Evolutionary conservation across 495 filamentous ascomycete species (phyloP), one percentile per base, ranked within the genome.

Genomic region (Astrothelium macrocarpum): DNA sequence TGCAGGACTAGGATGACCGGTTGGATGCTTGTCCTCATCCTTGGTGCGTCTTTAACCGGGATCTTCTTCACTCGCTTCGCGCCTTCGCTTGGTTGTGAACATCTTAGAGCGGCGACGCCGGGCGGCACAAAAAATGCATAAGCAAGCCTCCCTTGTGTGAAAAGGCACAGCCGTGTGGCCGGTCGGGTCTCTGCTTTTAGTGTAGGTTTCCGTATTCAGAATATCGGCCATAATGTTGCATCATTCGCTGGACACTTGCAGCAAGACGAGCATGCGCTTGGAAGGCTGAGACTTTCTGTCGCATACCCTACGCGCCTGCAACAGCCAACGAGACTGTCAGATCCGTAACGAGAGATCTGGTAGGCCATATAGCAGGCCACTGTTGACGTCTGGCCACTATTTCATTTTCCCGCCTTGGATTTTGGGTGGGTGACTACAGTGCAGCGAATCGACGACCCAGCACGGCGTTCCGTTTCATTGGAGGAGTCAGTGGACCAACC

Each of bases 91-190:
- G 49, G 25, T n/a, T 28, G 49, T 9, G 7, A 16, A 29, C 20
- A 9, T 4, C 25, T 56, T 56, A 56, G 49, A 29, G 49, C 49
- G 49, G 49, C 49, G 49, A 56, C 49, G 49, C 49, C 49, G 49
- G n/a, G 49, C 49, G 49, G 49, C 49, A 56, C 49, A 56, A 56
- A 56, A 56, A 56, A 16, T 56, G 49, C 49, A 56, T 56, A 56
- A 56, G 23, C 49, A 28, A 25, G 23, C 49, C 20, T 56, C 49
- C 49, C 49, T 28, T 56, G 49, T 56, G 49, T 56, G 49, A 3
- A 16, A 56, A 20, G n/a, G 49, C 49, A 56, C 49, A 56, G 49
- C 49, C 49, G 20, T 56, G 49, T 56, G 49, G 49, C 49, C 49
- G 49, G 49, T 29, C 49, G 49, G 49, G 49, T 25, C 49, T n/a